These are phyloP conservation scores for Pouteria glomerata DNA, from an alignment of 148 eudicot species.

Conservation along the genomic window DNA sequence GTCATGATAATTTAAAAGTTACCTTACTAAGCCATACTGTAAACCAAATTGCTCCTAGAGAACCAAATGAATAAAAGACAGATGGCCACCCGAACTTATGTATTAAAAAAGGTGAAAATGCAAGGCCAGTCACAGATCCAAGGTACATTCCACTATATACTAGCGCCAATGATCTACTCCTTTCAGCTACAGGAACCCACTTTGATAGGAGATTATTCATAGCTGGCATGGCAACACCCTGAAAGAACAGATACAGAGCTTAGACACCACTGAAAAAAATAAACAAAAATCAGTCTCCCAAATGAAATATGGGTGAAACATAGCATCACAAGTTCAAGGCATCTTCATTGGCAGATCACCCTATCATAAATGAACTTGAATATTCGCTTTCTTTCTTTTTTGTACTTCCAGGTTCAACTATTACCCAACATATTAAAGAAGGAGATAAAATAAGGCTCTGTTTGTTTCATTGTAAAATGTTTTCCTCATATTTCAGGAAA, in stretches of 20 bases:
- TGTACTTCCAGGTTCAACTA: not conserved
- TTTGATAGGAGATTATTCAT: slow-evolving; percentile 91
- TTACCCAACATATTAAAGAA: not conserved
- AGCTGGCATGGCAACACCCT: slow-evolving; percentile 99
- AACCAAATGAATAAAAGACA: slow-evolving; percentile 91
- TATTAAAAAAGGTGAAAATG: slow-evolving; percentile 78
- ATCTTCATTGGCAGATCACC: not conserved
- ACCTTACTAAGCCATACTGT: slow-evolving; percentile 81
- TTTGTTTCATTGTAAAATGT: too few relatives aligned
- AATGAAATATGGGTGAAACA: not conserved
- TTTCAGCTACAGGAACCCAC: slow-evolving; percentile 96
- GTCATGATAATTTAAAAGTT: slow-evolving; percentile 2
- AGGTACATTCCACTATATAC: slow-evolving; percentile 99
- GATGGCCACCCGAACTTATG: slow-evolving; percentile 93
- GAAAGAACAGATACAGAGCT: slow-evolving; percentile 17
- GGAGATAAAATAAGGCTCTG: not conserved
- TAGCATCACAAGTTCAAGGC: not conserved
- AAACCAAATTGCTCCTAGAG: slow-evolving; percentile 91
- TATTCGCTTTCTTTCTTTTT: not conserved
- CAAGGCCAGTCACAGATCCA: slow-evolving; percentile 95
- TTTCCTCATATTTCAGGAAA: too few relatives aligned
- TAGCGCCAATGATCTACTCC: slow-evolving; percentile 92
- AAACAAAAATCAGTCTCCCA: not conserved
- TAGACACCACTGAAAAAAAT: not conserved
- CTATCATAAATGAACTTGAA: not conserved